A percentile compares a stretch with the other conserved stretches of the same genome.
Conservation (phyloP, 2,329 filamentous ascomycete species). For the Arthrocladium fulminans region DNA sequence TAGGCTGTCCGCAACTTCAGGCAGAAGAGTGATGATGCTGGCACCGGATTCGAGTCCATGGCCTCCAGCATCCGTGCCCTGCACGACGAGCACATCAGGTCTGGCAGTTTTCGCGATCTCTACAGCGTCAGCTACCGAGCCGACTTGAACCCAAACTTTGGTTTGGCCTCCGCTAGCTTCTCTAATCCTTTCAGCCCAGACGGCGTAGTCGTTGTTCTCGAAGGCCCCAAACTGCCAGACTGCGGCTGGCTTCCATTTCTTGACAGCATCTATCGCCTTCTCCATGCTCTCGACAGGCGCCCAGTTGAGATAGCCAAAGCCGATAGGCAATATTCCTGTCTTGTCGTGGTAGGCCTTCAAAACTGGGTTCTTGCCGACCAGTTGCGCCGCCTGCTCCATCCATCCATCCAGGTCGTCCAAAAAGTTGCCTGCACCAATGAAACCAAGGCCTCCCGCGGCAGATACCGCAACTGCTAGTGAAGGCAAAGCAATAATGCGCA, state of each 20-base stretch:
- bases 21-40: conserved; percentile 41
- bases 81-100: conserved; percentile 45
- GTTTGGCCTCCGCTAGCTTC: conserved; percentile 31
- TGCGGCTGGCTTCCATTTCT: conserved; percentile 29
- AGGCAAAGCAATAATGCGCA: conserved; percentile 54
- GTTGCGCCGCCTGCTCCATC: conserved; percentile 24
- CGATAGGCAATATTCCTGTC: conserved; percentile 28
- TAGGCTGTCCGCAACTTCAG: conserved; percentile 40
- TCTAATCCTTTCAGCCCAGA: conserved; percentile 41
- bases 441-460: conserved; percentile 43
- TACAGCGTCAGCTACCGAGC: conserved; percentile 41
- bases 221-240: conserved; percentile 35
- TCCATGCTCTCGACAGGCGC: conserved; percentile 25
- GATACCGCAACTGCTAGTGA: conserved; percentile 54
- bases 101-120: conserved; percentile 29
- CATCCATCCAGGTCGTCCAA: conserved; percentile 25
- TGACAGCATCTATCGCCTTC: conserved; percentile 25
- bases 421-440: conserved; percentile 52
- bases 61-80: conserved; percentile 48
- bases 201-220: conserved; percentile 27
- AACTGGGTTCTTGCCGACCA: conserved; percentile 18
- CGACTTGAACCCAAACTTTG: conserved; percentile 47
- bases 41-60: conserved; percentile 42
- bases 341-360: conserved; percentile 10
- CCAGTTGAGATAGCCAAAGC: conserved; percentile 35